A percentile compares a stretch with the other conserved stretches of the same genome.
phyloP scores from a whole-genome alignment of 768 basidiomycete species.

The Trametes punicea region DNA sequence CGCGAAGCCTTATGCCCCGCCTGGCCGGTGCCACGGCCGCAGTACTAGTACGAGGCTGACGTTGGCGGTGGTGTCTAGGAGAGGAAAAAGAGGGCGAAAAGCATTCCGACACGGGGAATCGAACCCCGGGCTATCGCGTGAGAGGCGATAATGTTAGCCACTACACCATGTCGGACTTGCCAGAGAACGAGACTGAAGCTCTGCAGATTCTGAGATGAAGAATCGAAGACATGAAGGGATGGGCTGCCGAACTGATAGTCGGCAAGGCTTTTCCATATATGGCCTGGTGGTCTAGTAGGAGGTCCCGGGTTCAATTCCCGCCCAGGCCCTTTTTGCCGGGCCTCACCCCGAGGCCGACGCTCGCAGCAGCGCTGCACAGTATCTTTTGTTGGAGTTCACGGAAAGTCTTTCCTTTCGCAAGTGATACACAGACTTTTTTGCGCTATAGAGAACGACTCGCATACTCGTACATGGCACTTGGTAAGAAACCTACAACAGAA shows the following conservation, averaged over 20 bases:
- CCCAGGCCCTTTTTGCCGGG: slow-evolving; percentile 49
- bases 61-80: not conserved
- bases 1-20: too few relatives aligned
- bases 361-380: too few relatives aligned
- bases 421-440: not conserved
- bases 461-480: not conserved
- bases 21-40: too few relatives aligned
- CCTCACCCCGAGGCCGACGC: too few relatives aligned
- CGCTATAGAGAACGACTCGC: not conserved
- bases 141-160: slow-evolving; percentile 22
- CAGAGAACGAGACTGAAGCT: not conserved
- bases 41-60: too few relatives aligned
- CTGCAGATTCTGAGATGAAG: too few relatives aligned
- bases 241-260: too few relatives aligned
- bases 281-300: slow-evolving; percentile 36
- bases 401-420: not conserved
- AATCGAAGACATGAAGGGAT: too few relatives aligned
- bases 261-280: not conserved
- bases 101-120: slow-evolving; percentile 21
- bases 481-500: not conserved
- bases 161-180: slow-evolving; percentile 19
- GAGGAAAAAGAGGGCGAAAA: not conserved
- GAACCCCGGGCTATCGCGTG: slow-evolving; percentile 23
- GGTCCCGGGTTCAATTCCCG: slow-evolving; percentile 89
- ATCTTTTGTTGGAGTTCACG: not conserved